Evolutionary conservation across 164 flowering plant species (phyloP).

Genomic region (Aristolochia fimbriata): DNA sequence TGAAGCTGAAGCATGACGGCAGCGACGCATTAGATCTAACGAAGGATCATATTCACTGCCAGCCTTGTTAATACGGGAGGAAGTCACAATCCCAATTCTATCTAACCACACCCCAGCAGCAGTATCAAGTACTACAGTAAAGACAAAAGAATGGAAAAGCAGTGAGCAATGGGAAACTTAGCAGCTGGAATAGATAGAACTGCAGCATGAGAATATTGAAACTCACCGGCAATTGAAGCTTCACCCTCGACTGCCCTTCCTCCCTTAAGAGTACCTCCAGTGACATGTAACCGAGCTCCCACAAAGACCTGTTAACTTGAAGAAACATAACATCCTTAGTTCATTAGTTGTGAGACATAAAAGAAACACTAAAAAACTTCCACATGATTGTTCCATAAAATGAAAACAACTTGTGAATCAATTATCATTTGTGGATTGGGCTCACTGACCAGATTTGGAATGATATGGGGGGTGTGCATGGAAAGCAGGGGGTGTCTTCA

Average conservation of each 20-base stretch:
- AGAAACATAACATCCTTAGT: slow-evolving; percentile 2
- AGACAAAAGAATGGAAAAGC: slow-evolving; percentile 1
- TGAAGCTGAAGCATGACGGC: slow-evolving; percentile 98
- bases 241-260: slow-evolving; percentile 88
- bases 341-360: too few relatives aligned
- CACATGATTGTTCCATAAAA: too few relatives aligned
- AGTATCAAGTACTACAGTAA: slow-evolving; percentile 74
- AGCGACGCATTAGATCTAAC: slow-evolving; percentile 84
- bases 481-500: neutral
- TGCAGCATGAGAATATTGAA: neutral
- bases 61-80: slow-evolving; percentile 54
- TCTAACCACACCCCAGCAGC: slow-evolving; percentile 99
- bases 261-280: slow-evolving; percentile 83
- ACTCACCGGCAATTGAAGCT: slow-evolving; percentile 76
- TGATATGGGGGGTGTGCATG: too few relatives aligned
- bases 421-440: too few relatives aligned
- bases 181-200: neutral
- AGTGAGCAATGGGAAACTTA: neutral
- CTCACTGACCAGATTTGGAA: too few relatives aligned
- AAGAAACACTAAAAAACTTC: too few relatives aligned
- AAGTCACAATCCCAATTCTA: slow-evolving; percentile 78
- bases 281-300: slow-evolving; percentile 92
- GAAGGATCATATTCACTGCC: slow-evolving; percentile 52
- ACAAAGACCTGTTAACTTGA: slow-evolving; percentile 69
- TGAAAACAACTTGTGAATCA: too few relatives aligned